Evolutionary conservation across 768 basidiomycete genomes (phyloP), one percentile per base, ranked within the genome.

Genomic region (Suillus bovinus): DNA sequence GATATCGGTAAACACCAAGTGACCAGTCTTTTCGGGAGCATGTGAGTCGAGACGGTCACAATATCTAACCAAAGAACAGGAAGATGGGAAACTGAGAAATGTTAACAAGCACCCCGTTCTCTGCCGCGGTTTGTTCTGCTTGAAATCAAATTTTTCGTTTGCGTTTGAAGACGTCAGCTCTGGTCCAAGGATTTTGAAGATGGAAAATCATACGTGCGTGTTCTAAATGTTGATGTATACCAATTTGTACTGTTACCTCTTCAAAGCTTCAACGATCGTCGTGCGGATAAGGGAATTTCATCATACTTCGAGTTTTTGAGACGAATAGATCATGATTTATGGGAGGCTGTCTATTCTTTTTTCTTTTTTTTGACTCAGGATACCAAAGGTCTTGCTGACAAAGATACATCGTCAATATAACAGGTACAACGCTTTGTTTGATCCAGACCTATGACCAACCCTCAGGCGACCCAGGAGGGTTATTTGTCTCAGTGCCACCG

Each of bases 221-320:
- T 68, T 54, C 41, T 16, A 7, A 22, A 54, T n/a, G 31, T 61
- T 24, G 3, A 36, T 11, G 53, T 85, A 55, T 66, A 96, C 96
- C 96, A 98, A 73, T 99, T 99, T 95, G 95, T 98, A 76, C 99
- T 97, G 74, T n/a, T 11, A 94, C 98, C 72, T 96, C 93, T 89
- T 89, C 94, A 70, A 68, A n/a, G n/a, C n/a, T n/a, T n/a, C n/a
- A n/a, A n/a, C 92, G 90, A 68, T 96, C n/a, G n/a, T n/a, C n/a
- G n/a, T n/a, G n/a, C n/a, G n/a, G n/a, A 47, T 27, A 16, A 47
- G 22, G 24, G 14, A 7, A 16, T 14, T 47, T 47, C 7, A 47
- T 27, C 16, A 3, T 27, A 27, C 27, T 47, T 27, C 29, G 49
- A 31, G 29, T 33, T n/a, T 31, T 52, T n/a, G n/a, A n/a, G n/a